phyloP scores from a whole-genome alignment of 768 basidiomycete species.

The Amanita fuliginea region DNA sequence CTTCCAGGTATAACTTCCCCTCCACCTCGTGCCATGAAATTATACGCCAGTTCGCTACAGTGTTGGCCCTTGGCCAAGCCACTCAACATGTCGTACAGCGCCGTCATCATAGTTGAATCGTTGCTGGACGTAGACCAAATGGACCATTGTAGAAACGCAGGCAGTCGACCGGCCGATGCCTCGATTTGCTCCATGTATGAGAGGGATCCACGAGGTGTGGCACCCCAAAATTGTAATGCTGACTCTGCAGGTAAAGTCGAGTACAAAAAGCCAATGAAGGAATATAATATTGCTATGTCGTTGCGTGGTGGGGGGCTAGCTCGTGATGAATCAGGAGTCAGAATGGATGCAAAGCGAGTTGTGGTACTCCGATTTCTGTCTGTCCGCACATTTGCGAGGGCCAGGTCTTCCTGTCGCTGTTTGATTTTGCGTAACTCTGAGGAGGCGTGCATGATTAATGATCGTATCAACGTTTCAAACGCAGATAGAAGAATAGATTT shows the following conservation, averaged over 20 bases:
- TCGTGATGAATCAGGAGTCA: slow-evolving; percentile 29
- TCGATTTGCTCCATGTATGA: slow-evolving; percentile 53
- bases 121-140: slow-evolving; percentile 39
- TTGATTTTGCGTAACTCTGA: slow-evolving; percentile 81
- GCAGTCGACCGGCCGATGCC: slow-evolving; percentile 49
- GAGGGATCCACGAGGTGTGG: slow-evolving; percentile 33
- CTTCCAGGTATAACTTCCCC: slow-evolving; percentile 59
- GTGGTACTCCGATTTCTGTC: slow-evolving; percentile 48
- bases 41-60: slow-evolving; percentile 80
- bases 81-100: slow-evolving; percentile 81
- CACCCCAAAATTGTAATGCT: slow-evolving; percentile 82
- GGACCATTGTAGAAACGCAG: slow-evolving; percentile 16
- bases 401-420: slow-evolving; percentile 78
- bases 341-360: slow-evolving; percentile 30
- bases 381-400: slow-evolving; percentile 54
- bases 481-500: slow-evolving; percentile 41
- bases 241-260: slow-evolving; percentile 61
- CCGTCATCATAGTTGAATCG: slow-evolving; percentile 63
- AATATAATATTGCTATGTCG: slow-evolving; percentile 77
- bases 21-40: slow-evolving; percentile 75
- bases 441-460: slow-evolving; percentile 64
- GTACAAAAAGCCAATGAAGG: slow-evolving; percentile 76
- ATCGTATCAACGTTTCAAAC: slow-evolving; percentile 64
- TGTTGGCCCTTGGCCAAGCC: slow-evolving; percentile 78
- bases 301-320: slow-evolving; percentile 46